Evolutionary conservation across 768 basidiomycete species (phyloP).

Genomic region (Hebeloma cylindrosporum): DNA sequence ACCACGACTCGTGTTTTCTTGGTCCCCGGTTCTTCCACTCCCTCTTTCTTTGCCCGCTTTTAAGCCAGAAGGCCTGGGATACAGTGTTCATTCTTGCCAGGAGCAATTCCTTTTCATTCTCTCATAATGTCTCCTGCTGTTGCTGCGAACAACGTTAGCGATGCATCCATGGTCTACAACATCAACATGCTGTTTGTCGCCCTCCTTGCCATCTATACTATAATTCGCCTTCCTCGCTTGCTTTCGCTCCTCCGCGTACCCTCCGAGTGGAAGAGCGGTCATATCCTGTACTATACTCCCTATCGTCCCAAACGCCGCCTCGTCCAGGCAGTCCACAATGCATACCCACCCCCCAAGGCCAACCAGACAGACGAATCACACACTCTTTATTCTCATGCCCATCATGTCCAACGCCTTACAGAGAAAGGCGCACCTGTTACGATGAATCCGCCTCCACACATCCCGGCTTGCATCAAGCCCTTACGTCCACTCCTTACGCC

Average conservation of each 20-base stretch:
- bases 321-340: constrained; percentile 16
- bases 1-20: too few relatives aligned
- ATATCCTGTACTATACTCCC: constrained; percentile 41
- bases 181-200: constrained; percentile 48
- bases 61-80: too few relatives aligned
- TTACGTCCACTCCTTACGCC: constrained; percentile 44
- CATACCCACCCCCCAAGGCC: constrained; percentile 8
- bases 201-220: constrained; percentile 25
- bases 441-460: constrained; percentile 46
- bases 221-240: constrained; percentile 42
- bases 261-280: constrained; percentile 54
- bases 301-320: constrained; percentile 14
- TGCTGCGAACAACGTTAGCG: constrained; percentile 10
- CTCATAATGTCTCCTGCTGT: too few relatives aligned
- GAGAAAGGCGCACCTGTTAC: constrained; percentile 24
- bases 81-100: too few relatives aligned
- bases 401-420: constrained; percentile 25
- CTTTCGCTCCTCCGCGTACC: constrained; percentile 52
- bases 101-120: too few relatives aligned
- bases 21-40: too few relatives aligned
- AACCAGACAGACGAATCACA: constrained; percentile 30
- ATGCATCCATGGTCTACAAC: constrained; percentile 36
- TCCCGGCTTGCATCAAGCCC: constrained; percentile 44
- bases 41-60: too few relatives aligned
- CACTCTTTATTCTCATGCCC: constrained; percentile 31